A percentile compares a stretch with the other conserved stretches of the same genome.
Evolutionary conservation across 1,139 yeast species (phyloP).

Genomic region (Sugiyamaella paludigena): DNA sequence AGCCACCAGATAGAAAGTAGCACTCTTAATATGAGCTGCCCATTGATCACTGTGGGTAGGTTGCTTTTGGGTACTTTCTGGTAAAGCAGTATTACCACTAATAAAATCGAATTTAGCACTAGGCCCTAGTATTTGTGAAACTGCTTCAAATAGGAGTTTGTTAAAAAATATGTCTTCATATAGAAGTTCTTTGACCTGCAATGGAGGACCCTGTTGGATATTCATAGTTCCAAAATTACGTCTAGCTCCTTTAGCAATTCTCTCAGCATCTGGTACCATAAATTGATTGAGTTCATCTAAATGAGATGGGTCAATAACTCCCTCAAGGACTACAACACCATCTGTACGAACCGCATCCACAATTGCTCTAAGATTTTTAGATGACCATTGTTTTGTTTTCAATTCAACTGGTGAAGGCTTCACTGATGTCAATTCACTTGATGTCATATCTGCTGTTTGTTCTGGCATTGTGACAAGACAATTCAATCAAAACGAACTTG

Average conservation of each 20-base stretch:
- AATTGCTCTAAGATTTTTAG: conserved; percentile 18
- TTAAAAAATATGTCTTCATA: conserved; percentile 23
- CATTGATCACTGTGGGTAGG: conserved; percentile 19
- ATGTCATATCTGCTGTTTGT: too few species aligned
- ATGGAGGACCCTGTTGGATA: conserved; percentile 26
- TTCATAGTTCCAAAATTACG: conserved; percentile 25
- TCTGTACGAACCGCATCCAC: conserved; percentile 23
- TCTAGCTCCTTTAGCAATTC: conserved; percentile 13
- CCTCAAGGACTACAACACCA: conserved; percentile 22
- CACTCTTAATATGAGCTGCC: conserved; percentile 6
- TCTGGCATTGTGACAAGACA: too few species aligned
- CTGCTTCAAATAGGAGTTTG: conserved; percentile 20
- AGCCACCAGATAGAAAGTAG: conserved; percentile 14
- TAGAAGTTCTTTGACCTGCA: conserved; percentile 16
- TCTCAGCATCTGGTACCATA: conserved; percentile 22
- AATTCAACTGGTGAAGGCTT: conserved; percentile 6
- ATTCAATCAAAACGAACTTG: too few species aligned
- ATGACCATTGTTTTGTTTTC: conserved; percentile 19
- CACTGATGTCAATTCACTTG: too few species aligned
- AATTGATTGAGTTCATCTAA: conserved; percentile 20
- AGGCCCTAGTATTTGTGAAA: conserved; percentile 22
- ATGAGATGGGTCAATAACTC: conserved; percentile 21
- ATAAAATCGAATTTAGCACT: conserved; percentile 21
- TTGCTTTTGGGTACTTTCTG: conserved; percentile 17
- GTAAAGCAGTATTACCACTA: conserved; percentile 26